A percentile compares a stretch with the other conserved stretches of the same genome.
These are phyloP conservation scores for Populus hybrid DNA, from an alignment of 441 rosid species.

Conservation along the genomic window DNA sequence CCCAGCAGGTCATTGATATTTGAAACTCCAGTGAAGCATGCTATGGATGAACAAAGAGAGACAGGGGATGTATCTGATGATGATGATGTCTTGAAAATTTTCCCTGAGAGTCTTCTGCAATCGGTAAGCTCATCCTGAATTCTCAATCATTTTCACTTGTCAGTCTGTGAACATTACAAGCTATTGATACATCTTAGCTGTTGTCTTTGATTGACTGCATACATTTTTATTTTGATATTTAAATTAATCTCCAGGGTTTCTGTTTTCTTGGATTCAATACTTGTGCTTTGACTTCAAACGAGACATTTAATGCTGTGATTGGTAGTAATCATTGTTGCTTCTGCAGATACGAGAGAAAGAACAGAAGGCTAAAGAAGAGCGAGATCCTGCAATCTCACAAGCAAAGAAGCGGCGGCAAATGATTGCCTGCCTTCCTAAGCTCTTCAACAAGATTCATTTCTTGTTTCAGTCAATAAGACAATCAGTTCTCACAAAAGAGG, in stretches of 20 bases:
- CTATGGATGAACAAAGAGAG: constrained; percentile 23
- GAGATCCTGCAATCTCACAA: constrained; percentile 77
- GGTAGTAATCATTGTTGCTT: constrained; percentile 1
- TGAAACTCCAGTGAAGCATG: constrained; percentile 43
- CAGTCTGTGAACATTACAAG: background rate
- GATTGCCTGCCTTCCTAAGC: constrained; percentile 69
- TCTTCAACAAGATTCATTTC: too few species aligned
- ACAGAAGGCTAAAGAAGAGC: constrained; percentile 60
- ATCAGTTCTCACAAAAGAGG: too few species aligned
- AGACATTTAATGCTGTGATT: background rate
- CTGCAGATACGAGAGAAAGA: constrained; percentile 81
- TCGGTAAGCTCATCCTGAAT: constrained; percentile 46
- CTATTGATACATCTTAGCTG: background rate
- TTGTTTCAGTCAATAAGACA: too few species aligned
- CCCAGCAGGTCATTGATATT: constrained; percentile 63
- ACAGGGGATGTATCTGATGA: constrained; percentile 30
- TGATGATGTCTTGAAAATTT: constrained; percentile 49
- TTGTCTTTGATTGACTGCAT: background rate
- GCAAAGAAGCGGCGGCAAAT: constrained; percentile 73
- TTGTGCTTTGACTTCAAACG: background rate
- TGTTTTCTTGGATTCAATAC: background rate
- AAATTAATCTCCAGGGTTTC: background rate
- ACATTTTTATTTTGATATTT: background rate
- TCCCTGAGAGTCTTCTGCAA: constrained; percentile 57
- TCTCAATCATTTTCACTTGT: background rate